Evolutionary conservation across 192 early-diverging fungal genomes (phyloP), one percentile per base, ranked within the genome.

Genomic region (Mortierella antarctica): DNA sequence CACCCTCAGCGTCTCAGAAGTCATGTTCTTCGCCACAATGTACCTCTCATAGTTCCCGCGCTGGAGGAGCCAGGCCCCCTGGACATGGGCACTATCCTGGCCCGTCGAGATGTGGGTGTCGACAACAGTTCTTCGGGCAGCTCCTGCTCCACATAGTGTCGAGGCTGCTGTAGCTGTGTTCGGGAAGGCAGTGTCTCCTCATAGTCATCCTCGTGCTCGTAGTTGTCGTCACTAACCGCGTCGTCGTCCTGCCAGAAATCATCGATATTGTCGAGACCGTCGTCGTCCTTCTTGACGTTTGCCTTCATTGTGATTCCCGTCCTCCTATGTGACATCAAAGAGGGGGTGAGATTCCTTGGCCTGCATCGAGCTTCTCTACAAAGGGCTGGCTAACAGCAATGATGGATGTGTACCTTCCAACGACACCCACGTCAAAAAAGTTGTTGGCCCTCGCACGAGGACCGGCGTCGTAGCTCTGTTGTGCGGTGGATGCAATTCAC

Each of bases 221-320:
- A 21, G 39, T 68, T n/a, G 20, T 55, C 54, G 20, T 58, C 17
- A 58, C 48, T 49, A 31, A 17, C 49, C n/a, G 23, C 62, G 21
- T 64, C 31, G 40, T 52, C 74, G 40, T 76, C 71, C 15, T 50
- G 45, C 71, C 71, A 82, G 55, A 82, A 82, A 46, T 82, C 80
- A 39, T 82, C 80, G 42, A 82, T 70, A 48, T 82, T 73, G 47
- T 82, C 80, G 17, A 82, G 64, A 5, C 80, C 80, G 12, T 82
- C 72, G 2, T 31, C 62, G 40, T 82, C 80, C 62, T 82, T 82
- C 21, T 82, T 82, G 47, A 82, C 55, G 21, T 73, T 74, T 31
- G 50, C 57, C 20, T 73, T 73, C 67, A 82, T 73, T 11, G 80
- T 74, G 44, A 82, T 70, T 17, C 80, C 80, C 57, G 80, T 82